Conservation (phyloP, 2,329 filamentous ascomycete genomes). For the Colletotrichum sojae region DNA sequence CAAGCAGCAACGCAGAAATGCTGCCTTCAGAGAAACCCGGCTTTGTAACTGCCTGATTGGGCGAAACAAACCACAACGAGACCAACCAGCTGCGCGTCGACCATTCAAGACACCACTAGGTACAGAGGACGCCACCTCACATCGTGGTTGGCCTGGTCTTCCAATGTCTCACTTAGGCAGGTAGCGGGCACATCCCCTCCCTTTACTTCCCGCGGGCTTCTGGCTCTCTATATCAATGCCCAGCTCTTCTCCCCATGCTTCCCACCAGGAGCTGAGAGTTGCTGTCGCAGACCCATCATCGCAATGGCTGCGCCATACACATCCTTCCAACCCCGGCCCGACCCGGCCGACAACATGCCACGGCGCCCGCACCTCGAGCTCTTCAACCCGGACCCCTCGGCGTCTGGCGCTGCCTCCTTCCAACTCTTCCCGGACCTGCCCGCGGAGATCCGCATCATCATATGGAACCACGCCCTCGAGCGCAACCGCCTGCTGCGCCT, state of each 20-base stretch:
- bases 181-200: neutral
- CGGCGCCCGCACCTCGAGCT: conserved; percentile 30
- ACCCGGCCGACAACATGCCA: neutral
- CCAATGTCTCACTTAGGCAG: neutral
- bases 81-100: conserved; percentile 14
- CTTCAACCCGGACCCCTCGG: conserved; percentile 8
- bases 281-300: neutral
- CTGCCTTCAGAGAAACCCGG: no score
- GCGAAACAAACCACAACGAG: neutral
- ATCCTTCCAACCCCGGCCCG: neutral
- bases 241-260: no score
- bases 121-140: conserved; percentile 15
- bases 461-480: conserved; percentile 22
- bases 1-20: no score
- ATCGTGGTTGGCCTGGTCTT: neutral
- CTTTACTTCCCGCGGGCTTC: neutral
- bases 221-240: neutral
- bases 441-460: conserved; percentile 7
- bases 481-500: conserved; percentile 16
- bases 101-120: conserved; percentile 18
- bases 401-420: neutral
- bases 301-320: neutral
- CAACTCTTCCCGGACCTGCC: conserved; percentile 4
- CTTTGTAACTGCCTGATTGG: neutral
- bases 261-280: no score